Conservation (phyloP, 2,329 filamentous ascomycete genomes). For the Monosporascus ibericus region DNA sequence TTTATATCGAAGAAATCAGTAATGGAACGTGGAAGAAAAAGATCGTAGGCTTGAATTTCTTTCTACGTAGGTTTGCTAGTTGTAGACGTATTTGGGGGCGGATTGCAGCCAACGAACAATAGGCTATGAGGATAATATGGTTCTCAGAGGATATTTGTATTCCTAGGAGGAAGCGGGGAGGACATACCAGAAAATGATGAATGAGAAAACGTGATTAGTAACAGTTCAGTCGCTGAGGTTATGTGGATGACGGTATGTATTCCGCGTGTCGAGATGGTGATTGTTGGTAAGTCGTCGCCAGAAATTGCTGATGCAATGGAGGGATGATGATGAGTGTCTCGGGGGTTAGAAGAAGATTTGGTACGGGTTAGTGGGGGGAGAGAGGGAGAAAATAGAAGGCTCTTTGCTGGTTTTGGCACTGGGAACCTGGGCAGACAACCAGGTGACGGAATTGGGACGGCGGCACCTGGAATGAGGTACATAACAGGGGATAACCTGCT, state of each 20-base stretch:
- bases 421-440: neutral
- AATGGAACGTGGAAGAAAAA: constrained; percentile 21
- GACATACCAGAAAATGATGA: neutral
- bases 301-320: neutral
- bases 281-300: neutral
- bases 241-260: neutral
- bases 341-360: neutral
- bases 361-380: neutral
- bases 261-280: neutral
- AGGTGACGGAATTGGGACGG: neutral
- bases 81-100: neutral
- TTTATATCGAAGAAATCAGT: constrained; percentile 20
- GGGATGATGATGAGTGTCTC: neutral
- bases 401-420: neutral
- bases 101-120: neutral
- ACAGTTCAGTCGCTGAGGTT: neutral
- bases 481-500: no score
- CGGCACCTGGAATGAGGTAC: neutral
- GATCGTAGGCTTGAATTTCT: constrained; percentile 3
- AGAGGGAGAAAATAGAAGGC: neutral
- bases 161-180: neutral
- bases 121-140: neutral
- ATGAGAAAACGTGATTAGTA: neutral
- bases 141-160: neutral
- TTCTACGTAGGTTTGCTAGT: neutral